phyloP scores from a whole-genome alignment of 179 eudicot genomes.

The Dionaea muscipula region DNA sequence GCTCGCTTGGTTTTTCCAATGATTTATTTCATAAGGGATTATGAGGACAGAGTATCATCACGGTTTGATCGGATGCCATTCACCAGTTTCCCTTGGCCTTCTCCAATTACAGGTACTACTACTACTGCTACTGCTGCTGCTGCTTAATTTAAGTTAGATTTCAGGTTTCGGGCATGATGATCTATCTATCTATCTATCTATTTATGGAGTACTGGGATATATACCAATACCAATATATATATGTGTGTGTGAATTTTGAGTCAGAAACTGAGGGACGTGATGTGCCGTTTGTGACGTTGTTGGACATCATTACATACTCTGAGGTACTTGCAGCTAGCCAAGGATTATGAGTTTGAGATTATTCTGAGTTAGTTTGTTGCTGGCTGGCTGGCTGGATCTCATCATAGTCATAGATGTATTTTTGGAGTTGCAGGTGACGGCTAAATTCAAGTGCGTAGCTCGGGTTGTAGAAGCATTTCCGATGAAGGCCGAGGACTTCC shows the following conservation, averaged over 20 bases:
- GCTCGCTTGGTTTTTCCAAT: no score
- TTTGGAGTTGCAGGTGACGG: conserved; percentile 52
- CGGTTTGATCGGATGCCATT: conserved; percentile 59
- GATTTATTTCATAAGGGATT: conserved; percentile 21
- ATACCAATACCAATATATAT: background rate
- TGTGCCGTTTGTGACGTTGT: conserved; percentile 55
- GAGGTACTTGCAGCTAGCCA: conserved; percentile 52
- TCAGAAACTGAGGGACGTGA: conserved; percentile 47
- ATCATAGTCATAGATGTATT: background rate
- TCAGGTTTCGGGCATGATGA: no score
- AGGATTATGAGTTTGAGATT: no score
- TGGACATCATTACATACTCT: conserved; percentile 50
- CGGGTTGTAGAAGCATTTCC: conserved; percentile 61
- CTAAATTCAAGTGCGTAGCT: conserved; percentile 63
- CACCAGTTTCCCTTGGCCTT: conserved; percentile 60
- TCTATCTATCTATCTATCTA: no score
- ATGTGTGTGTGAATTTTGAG: background rate
- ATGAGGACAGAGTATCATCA: conserved; percentile 37
- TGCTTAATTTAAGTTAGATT: no score
- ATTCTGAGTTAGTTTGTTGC: background rate
- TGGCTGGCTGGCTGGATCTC: background rate
- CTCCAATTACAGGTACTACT: conserved; percentile 28
- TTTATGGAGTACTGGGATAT: no score
- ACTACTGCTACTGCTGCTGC: no score
- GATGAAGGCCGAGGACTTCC: conserved; percentile 47